A percentile compares a stretch with the other conserved stretches of the same genome.
phyloP scores from a whole-genome alignment of 2,329 filamentous ascomycete species.

The Penicillium sp. region DNA sequence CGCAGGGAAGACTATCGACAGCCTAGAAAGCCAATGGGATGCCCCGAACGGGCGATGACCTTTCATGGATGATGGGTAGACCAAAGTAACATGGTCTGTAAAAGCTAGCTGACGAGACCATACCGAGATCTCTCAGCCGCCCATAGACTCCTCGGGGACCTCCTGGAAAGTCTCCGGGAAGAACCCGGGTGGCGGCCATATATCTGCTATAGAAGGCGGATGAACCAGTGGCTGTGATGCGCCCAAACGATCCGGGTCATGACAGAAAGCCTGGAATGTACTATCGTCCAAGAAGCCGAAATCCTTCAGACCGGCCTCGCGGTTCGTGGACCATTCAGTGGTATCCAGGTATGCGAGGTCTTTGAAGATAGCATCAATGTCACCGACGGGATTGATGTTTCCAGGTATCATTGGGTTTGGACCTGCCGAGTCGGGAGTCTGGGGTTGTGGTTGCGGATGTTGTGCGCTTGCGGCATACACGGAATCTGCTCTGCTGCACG shows the following conservation, averaged over 20 bases:
- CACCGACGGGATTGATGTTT: constrained; percentile 17
- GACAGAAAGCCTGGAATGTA: constrained; percentile 46
- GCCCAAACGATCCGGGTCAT: constrained; percentile 43
- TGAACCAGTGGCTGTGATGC: constrained; percentile 36
- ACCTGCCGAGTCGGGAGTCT: constrained; percentile 34
- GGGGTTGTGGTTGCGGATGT: constrained; percentile 27
- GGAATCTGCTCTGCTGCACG: constrained; percentile 20
- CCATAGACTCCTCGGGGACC: constrained; percentile 8
- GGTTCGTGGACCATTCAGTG: constrained; percentile 43
- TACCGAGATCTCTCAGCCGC: not conserved
- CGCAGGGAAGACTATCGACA: not conserved
- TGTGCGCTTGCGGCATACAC: constrained; percentile 17
- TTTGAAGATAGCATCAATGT: constrained; percentile 46
- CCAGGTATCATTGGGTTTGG: constrained; percentile 24
- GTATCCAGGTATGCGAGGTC: constrained; percentile 47
- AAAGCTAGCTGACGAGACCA: not conserved
- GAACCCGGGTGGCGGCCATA: constrained; percentile 44
- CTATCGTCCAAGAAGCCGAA: constrained; percentile 46
- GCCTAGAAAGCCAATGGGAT: not conserved
- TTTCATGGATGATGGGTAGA: not conserved
- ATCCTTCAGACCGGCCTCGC: constrained; percentile 42
- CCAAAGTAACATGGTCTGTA: not conserved
- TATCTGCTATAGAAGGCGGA: constrained; percentile 41
- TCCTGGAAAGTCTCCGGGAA: constrained; percentile 42
- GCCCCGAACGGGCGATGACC: not conserved